These are phyloP conservation scores for Penicillium corylophilum DNA, from an alignment of 2,329 filamentous ascomycete species.

Conservation along the genomic window DNA sequence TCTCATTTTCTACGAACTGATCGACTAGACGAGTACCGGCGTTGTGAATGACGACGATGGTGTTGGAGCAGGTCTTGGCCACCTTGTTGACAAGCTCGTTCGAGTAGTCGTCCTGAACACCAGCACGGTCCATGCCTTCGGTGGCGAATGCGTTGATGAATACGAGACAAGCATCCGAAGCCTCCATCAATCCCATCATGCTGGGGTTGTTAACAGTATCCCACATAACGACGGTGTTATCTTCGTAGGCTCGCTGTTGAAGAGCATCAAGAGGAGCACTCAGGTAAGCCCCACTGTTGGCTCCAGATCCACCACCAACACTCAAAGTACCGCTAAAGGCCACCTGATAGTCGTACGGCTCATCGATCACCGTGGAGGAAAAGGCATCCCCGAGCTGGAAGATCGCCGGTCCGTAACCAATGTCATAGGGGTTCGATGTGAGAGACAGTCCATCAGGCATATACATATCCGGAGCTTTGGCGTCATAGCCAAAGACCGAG, in stretches of 20 bases:
- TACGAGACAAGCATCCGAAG: conserved; percentile 21
- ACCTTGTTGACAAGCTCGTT: conserved; percentile 63
- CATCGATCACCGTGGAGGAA: conserved; percentile 28
- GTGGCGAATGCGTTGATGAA: conserved; percentile 27
- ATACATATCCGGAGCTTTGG: conserved; percentile 20
- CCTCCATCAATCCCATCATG: conserved; percentile 8
- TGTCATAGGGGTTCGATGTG: conserved; percentile 9
- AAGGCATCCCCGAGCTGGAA: conserved; percentile 6
- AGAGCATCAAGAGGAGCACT: conserved; percentile 58
- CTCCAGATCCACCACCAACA: conserved; percentile 52
- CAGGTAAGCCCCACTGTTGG: conserved; percentile 49
- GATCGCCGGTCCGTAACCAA: conserved; percentile 9
- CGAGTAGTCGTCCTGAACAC: conserved; percentile 22
- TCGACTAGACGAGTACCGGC: conserved; percentile 74
- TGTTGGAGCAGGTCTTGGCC: conserved; percentile 73
- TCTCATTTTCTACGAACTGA: conserved; percentile 57
- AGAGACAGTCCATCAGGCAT: conserved; percentile 29
- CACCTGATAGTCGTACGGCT: conserved; percentile 12
- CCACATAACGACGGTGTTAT: conserved; percentile 60
- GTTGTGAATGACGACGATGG: conserved; percentile 86
- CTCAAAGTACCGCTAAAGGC: conserved; percentile 52
- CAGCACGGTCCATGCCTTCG: conserved; percentile 17
- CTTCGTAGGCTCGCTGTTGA: conserved; percentile 51
- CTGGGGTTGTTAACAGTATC: conserved; percentile 51
- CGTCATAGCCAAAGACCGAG: conserved; percentile 64